phyloP scores from a whole-genome alignment of 2,329 filamentous ascomycete genomes.

The Apiospora malaysiana region DNA sequence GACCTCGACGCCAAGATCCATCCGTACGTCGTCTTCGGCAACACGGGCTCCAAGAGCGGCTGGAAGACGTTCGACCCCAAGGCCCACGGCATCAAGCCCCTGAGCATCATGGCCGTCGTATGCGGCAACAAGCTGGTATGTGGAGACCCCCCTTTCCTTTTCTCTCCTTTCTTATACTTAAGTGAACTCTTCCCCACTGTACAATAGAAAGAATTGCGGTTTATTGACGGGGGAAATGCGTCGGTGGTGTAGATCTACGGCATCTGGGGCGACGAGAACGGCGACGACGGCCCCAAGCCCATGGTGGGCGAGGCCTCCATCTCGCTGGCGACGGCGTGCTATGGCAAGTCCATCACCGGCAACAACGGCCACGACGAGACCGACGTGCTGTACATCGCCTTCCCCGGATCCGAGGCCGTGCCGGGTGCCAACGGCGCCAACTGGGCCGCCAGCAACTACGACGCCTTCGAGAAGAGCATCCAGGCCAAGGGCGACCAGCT shows the following conservation, averaged over 20 bases:
- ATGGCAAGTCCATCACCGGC: conserved; percentile 57
- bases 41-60: conserved; percentile 40
- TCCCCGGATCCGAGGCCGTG: conserved; percentile 61
- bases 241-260: conserved; percentile 56
- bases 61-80: conserved; percentile 45
- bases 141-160: neutral
- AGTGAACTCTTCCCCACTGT: neutral
- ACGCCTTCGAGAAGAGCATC: conserved; percentile 61
- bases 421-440: conserved; percentile 58
- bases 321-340: conserved; percentile 63
- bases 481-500: conserved; percentile 56
- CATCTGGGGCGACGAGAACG: conserved; percentile 67
- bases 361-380: conserved; percentile 60
- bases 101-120: conserved; percentile 58
- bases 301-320: conserved; percentile 63
- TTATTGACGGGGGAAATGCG: neutral
- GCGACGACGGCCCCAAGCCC: conserved; percentile 52
- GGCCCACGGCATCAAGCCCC: conserved; percentile 48
- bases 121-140: conserved; percentile 52
- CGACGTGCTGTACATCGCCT: conserved; percentile 68
- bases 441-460: conserved; percentile 57
- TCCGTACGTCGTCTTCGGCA: conserved; percentile 57
- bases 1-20: conserved; percentile 55
- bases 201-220: no score
- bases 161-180: neutral